A percentile compares a stretch with the other conserved stretches of the same genome.
phyloP scores from a whole-genome alignment of 2,329 filamentous ascomycete species.

The Acrocalymma vagum region DNA sequence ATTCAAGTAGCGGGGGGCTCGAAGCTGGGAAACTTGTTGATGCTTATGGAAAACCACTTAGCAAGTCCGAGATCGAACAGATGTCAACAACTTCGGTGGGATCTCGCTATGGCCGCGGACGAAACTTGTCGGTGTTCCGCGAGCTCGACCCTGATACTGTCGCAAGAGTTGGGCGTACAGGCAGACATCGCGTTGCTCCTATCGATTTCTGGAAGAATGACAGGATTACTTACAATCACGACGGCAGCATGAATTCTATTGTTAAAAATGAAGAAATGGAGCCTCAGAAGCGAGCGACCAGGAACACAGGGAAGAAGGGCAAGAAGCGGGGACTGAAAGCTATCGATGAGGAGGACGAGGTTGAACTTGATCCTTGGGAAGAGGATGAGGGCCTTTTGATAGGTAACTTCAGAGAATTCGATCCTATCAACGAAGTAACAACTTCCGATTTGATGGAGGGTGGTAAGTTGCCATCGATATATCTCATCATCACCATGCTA shows the following conservation, averaged over 20 bases:
- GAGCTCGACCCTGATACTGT: slow-evolving; percentile 40
- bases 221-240: slow-evolving; percentile 72
- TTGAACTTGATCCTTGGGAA: slow-evolving; percentile 75
- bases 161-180: slow-evolving; percentile 65
- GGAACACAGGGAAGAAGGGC: slow-evolving; percentile 32
- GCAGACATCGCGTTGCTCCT: slow-evolving; percentile 79
- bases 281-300: slow-evolving; percentile 40
- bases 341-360: slow-evolving; percentile 62
- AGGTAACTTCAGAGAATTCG: slow-evolving; percentile 72
- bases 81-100: slow-evolving; percentile 42
- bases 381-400: slow-evolving; percentile 68
- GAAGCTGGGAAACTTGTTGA: slow-evolving; percentile 42
- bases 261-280: slow-evolving; percentile 74
- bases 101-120: slow-evolving; percentile 42
- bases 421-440: slow-evolving; percentile 64
- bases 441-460: slow-evolving; percentile 60
- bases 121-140: slow-evolving; percentile 44
- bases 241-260: slow-evolving; percentile 77
- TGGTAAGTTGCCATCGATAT: slow-evolving; percentile 37
- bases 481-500: slow-evolving; percentile 12
- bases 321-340: slow-evolving; percentile 40
- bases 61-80: slow-evolving; percentile 40
- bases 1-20: slow-evolving; percentile 13
- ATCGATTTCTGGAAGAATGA: slow-evolving; percentile 90
- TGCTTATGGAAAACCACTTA: slow-evolving; percentile 39